Percentiles rank a stretch among this genome's conserved stretches.
phyloP scores from a whole-genome alignment of 495 filamentous ascomycete genomes.

The Aspergillus affinis region DNA sequence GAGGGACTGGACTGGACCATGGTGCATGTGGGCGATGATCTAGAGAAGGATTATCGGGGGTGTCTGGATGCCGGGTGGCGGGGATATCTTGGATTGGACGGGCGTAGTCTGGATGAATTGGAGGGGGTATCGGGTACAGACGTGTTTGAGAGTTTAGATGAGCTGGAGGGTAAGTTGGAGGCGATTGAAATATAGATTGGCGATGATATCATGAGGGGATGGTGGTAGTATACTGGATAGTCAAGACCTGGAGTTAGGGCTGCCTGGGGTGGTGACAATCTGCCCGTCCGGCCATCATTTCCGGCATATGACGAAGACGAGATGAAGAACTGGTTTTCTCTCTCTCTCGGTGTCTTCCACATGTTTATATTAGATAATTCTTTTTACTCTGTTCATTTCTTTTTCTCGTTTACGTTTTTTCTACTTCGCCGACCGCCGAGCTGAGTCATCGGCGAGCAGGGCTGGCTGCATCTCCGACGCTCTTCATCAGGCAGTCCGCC shows the following conservation, averaged over 20 bases:
- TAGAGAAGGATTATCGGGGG: constrained; percentile 59
- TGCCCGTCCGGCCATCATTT: no score
- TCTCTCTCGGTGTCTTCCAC: no score
- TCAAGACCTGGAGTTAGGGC: no score
- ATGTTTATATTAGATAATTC: no score
- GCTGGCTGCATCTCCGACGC: no score
- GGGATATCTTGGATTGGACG: constrained; percentile 35
- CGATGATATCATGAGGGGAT: not conserved
- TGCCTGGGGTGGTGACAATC: no score
- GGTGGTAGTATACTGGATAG: no score
- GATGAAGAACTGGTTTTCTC: no score
- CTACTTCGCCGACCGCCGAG: not conserved
- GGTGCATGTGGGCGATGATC: constrained; percentile 70
- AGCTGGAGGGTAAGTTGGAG: not conserved
- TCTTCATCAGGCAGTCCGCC: no score
- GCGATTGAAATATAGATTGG: not conserved
- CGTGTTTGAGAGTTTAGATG: not conserved
- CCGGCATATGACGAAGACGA: no score
- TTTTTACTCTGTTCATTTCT: no score
- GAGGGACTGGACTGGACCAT: constrained; percentile 38
- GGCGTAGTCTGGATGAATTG: not conserved
- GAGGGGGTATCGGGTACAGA: not conserved
- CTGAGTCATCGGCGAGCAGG: not conserved
- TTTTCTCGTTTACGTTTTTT: no score
- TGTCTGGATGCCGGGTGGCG: constrained; percentile 66